Evolutionary conservation across 352 stramenopile genomes (phyloP).

Genomic region (Globisporangium canariense): DNA sequence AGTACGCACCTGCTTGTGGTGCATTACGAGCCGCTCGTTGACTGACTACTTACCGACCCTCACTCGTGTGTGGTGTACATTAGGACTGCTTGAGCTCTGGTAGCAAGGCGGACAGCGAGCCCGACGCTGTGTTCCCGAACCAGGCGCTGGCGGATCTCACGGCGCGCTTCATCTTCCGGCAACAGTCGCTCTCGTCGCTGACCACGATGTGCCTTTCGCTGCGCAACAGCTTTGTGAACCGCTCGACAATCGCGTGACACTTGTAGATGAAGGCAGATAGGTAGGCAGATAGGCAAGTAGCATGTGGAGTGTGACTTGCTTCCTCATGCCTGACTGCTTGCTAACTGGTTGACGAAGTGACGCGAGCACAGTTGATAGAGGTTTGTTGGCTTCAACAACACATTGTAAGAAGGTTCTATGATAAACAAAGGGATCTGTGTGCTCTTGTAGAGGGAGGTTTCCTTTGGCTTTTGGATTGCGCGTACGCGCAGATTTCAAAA

Average conservation of each 20-base stretch:
- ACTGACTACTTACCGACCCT: neutral
- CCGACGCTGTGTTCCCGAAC: conserved; percentile 63
- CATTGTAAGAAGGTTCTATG: neutral
- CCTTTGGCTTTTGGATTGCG: neutral
- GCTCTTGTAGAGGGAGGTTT: conserved; percentile 6
- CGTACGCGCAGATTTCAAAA: neutral
- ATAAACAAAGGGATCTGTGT: neutral
- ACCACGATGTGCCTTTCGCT: conserved; percentile 72
- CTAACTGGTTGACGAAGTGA: neutral
- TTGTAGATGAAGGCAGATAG: neutral
- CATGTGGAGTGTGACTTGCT: no score
- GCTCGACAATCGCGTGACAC: conserved; percentile 13
- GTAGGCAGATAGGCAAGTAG: no score
- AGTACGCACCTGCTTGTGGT: neutral
- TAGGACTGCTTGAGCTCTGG: conserved; percentile 8
- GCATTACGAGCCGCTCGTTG: no score
- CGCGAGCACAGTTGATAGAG: neutral
- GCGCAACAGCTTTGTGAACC: conserved; percentile 50
- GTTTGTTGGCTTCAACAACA: neutral
- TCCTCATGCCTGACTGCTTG: no score
- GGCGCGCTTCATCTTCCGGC: conserved; percentile 67
- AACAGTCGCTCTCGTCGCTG: conserved; percentile 60
- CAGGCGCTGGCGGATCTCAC: conserved; percentile 67
- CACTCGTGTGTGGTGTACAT: neutral
- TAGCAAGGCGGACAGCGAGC: conserved; percentile 17